These are phyloP conservation scores for Aleurites moluccanus DNA, from an alignment of 441 rosid genomes.

Conservation along the genomic window DNA sequence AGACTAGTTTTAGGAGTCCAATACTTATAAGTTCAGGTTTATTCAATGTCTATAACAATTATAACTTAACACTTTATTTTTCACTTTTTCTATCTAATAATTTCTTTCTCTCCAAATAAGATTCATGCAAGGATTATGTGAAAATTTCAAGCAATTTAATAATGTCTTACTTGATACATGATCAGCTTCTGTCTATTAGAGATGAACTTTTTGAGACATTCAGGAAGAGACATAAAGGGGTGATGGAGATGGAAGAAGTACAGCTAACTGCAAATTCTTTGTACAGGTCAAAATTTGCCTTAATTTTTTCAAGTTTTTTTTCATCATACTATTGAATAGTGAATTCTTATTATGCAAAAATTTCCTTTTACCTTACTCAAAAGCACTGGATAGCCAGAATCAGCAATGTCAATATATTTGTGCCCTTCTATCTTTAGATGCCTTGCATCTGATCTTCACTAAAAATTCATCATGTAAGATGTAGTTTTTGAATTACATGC, in stretches of 20 bases:
- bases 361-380: neutral
- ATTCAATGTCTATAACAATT: no score
- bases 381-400: neutral
- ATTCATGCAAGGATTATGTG: neutral
- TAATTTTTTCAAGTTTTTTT: conserved; percentile 10
- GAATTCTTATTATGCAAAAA: conserved; percentile 7
- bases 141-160: conserved; percentile 17
- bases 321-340: neutral
- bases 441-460: neutral
- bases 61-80: neutral
- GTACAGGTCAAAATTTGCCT: conserved; percentile 54
- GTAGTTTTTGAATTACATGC: neutral
- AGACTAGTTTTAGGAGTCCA: no score
- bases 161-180: conserved; percentile 28
- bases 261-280: conserved; percentile 80
- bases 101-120: neutral
- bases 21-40: no score
- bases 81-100: neutral
- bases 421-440: neutral
- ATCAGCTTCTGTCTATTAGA: conserved; percentile 81
- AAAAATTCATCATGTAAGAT: neutral
- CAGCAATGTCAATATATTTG: neutral
- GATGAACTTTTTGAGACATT: conserved; percentile 96
- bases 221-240: conserved; percentile 88
- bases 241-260: conserved; percentile 89